These are phyloP conservation scores for Lophiotrema nucula DNA, from an alignment of 495 filamentous ascomycete genomes.

Conservation along the genomic window DNA sequence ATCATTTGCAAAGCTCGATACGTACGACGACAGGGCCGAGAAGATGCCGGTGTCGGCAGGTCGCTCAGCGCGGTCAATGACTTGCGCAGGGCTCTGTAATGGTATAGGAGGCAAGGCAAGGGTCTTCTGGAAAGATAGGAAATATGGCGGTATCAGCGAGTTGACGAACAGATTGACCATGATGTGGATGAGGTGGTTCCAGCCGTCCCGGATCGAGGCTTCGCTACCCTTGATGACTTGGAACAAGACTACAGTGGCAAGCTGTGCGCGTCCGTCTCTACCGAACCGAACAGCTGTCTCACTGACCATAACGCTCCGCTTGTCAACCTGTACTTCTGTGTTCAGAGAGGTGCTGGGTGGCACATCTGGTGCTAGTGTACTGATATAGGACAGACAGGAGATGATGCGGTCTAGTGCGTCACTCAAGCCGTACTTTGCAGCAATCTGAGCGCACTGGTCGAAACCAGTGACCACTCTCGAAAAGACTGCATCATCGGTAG, in stretches of 20 bases:
- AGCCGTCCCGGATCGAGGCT: constrained; percentile 69
- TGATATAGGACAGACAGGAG: constrained; percentile 84
- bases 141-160: constrained; percentile 84
- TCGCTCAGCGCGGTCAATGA: constrained; percentile 83
- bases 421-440: constrained; percentile 76
- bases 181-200: constrained; percentile 83
- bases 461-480: constrained; percentile 90
- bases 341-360: constrained; percentile 85
- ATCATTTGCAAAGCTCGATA: constrained; percentile 97
- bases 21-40: constrained; percentile 90
- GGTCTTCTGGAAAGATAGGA: constrained; percentile 64
- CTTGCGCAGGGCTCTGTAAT: constrained; percentile 83
- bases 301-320: constrained; percentile 97
- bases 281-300: constrained; percentile 97
- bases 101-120: constrained; percentile 82
- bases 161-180: constrained; percentile 97
- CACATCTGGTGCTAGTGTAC: constrained; percentile 70
- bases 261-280: constrained; percentile 85
- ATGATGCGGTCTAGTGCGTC: constrained; percentile 91
- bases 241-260: constrained; percentile 92
- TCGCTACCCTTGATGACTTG: constrained; percentile 84
- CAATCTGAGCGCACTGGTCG: constrained; percentile 92
- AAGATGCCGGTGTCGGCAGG: constrained; percentile 78
- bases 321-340: constrained; percentile 89
- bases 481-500: constrained; percentile 96